phyloP scores from a whole-genome alignment of 2,329 filamentous ascomycete species.

The Ampelomyces quisqualis region DNA sequence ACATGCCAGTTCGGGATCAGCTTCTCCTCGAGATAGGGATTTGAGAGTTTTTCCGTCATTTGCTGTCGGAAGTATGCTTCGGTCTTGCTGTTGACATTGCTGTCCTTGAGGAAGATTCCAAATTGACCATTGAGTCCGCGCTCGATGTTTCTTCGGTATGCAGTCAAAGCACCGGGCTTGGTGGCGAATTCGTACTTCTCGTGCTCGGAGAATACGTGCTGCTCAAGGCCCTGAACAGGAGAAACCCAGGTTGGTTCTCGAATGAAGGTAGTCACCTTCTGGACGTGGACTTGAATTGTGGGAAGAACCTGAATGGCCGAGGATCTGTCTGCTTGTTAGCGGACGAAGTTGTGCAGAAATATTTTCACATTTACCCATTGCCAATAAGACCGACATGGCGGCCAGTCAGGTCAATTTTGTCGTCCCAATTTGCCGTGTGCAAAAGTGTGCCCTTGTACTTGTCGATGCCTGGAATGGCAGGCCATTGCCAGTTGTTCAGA shows the following conservation, averaged over 20 bases:
- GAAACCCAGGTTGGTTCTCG: conserved; percentile 55
- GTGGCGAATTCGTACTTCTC: conserved; percentile 48
- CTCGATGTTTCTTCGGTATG: conserved; percentile 51
- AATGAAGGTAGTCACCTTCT: conserved; percentile 53
- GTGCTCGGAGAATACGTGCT: conserved; percentile 46
- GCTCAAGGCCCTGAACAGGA: conserved; percentile 47
- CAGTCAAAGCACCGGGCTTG: conserved; percentile 44
- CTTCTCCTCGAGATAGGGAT: conserved; percentile 35
- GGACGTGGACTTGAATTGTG: conserved; percentile 48
- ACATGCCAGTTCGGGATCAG: conserved; percentile 40
- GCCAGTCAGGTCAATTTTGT: conserved; percentile 50
- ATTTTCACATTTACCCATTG: conserved; percentile 43
- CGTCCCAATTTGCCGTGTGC: conserved; percentile 59
- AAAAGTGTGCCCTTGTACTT: conserved; percentile 57
- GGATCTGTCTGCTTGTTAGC: conserved; percentile 44
- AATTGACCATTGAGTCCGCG: conserved; percentile 51
- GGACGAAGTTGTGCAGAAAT: too few species aligned
- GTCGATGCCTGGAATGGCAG: conserved; percentile 53
- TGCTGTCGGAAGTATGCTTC: conserved; percentile 50
- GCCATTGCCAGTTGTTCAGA: conserved; percentile 56
- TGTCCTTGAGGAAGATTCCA: conserved; percentile 49
- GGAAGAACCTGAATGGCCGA: conserved; percentile 58
- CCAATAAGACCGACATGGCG: conserved; percentile 58
- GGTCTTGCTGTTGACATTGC: conserved; percentile 45
- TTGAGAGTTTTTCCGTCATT: conserved; percentile 46